These are phyloP conservation scores for Penicillium canariense DNA, from an alignment of 495 filamentous ascomycete species.

Conservation along the genomic window DNA sequence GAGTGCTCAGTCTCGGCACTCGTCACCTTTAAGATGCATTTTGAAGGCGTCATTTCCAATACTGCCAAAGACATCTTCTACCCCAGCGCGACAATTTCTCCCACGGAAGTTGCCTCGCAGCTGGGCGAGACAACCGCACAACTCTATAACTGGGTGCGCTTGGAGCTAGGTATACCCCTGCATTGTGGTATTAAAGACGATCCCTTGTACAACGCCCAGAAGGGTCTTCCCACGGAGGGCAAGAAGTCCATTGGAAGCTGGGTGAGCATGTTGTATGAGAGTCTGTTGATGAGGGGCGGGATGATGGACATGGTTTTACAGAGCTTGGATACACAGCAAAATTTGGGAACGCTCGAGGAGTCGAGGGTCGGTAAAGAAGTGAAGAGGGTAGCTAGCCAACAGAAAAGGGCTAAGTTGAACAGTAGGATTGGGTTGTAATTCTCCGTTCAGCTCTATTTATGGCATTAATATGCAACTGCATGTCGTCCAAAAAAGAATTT, in stretches of 20 bases:
- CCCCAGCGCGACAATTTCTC: conserved; percentile 2
- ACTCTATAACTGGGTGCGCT: conserved; percentile 17
- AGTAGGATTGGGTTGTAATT: no score
- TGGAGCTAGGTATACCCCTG: conserved; percentile 11
- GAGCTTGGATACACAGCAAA: background rate
- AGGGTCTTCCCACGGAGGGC: conserved; percentile 6
- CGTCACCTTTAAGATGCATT: conserved; percentile 9
- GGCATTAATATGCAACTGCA: no score
- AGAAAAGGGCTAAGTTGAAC: no score
- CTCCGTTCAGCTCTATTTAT: no score
- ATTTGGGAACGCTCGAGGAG: background rate
- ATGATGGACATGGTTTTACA: conserved; percentile 16
- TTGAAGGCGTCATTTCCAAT: conserved; percentile 1
- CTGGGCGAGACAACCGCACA: conserved; percentile 13
- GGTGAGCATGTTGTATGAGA: conserved; percentile 17
- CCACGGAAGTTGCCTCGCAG: conserved; percentile 6
- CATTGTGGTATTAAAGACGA: conserved; percentile 17
- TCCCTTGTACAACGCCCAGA: conserved; percentile 18
- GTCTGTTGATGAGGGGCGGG: conserved; percentile 6
- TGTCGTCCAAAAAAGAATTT: no score
- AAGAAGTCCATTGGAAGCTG: conserved; percentile 17
- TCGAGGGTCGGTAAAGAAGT: background rate
- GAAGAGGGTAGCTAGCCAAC: no score
- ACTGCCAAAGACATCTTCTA: conserved; percentile 12
- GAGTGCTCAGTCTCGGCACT: conserved; percentile 8